A percentile compares a stretch with the other conserved stretches of the same genome.
These are phyloP conservation scores for Apiospora pterosperma DNA, from an alignment of 2,329 filamentous ascomycete species.

Conservation along the genomic window DNA sequence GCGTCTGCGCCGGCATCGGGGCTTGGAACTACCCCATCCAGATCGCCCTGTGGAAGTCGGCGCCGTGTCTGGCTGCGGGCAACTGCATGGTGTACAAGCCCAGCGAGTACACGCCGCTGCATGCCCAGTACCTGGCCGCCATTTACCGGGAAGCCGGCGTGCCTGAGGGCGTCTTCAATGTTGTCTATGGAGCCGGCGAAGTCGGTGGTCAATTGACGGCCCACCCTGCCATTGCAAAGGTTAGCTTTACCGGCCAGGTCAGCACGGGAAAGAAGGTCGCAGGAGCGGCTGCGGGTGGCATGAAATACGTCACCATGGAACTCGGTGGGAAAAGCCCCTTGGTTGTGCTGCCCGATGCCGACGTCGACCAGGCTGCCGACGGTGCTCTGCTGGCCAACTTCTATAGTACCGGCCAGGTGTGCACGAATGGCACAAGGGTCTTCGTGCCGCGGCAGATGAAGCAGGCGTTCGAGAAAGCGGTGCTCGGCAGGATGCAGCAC, in stretches of 20 bases:
- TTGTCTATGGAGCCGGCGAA: slow-evolving; percentile 76
- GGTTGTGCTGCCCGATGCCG: slow-evolving; percentile 75
- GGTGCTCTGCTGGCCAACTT: slow-evolving; percentile 94
- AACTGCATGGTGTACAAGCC: slow-evolving; percentile 93
- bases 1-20: slow-evolving; percentile 82
- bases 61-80: slow-evolving; percentile 78
- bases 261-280: slow-evolving; percentile 81
- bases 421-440: slow-evolving; percentile 87
- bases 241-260: slow-evolving; percentile 87
- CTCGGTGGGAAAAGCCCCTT: slow-evolving; percentile 83
- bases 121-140: slow-evolving; percentile 70
- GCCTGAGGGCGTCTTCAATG: slow-evolving; percentile 81
- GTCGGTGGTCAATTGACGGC: slow-evolving; percentile 73
- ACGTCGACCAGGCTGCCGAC: slow-evolving; percentile 77
- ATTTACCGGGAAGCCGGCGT: slow-evolving; percentile 77
- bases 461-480: slow-evolving; percentile 60
- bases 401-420: slow-evolving; percentile 87
- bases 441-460: slow-evolving; percentile 71
- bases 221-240: slow-evolving; percentile 74
- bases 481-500: slow-evolving; percentile 67
- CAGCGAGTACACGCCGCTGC: slow-evolving; percentile 82
- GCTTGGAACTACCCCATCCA: slow-evolving; percentile 94
- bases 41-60: slow-evolving; percentile 87
- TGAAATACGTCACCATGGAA: slow-evolving; percentile 94
- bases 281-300: slow-evolving; percentile 66